Percentiles rank a stretch among this genome's conserved stretches.
Conservation (phyloP, 495 filamentous ascomycete genomes). For the Aspergillus asperescens region DNA sequence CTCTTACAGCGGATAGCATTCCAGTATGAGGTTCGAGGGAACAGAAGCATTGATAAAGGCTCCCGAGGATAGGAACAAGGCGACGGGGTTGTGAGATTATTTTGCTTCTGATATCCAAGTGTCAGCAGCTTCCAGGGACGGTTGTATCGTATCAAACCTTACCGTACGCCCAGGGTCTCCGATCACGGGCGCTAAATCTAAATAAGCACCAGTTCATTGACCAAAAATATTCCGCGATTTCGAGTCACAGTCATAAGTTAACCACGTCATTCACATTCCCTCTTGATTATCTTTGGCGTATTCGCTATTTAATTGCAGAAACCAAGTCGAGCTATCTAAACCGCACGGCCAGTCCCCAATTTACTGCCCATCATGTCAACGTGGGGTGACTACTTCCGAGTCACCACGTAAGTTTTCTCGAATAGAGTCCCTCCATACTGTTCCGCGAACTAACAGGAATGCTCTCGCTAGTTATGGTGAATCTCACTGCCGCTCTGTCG, state of each 20-base stretch:
- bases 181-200: constrained; percentile 18
- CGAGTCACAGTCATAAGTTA: constrained; percentile 11
- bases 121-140: too few species aligned
- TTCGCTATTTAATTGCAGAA: not conserved
- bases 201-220: not conserved
- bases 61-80: not conserved
- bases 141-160: not conserved
- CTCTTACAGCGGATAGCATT: constrained; percentile 6
- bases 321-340: not conserved
- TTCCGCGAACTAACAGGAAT: constrained; percentile 2
- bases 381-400: constrained; percentile 78
- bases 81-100: not conserved
- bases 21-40: constrained; percentile 27
- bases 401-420: constrained; percentile 66
- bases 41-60: constrained; percentile 23
- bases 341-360: not conserved
- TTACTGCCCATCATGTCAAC: constrained; percentile 63
- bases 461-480: constrained; percentile 65
- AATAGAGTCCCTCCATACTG: constrained; percentile 1
- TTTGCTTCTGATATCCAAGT: not conserved
- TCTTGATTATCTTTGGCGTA: not conserved
- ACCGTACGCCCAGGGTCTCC: not conserved
- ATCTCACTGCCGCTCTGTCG: constrained; percentile 86
- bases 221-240: constrained; percentile 11
- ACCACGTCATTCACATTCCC: not conserved